These are phyloP conservation scores for Metschnikowia drakensbergensis DNA, from an alignment of 805 yeast species.

Conservation along the genomic window DNA sequence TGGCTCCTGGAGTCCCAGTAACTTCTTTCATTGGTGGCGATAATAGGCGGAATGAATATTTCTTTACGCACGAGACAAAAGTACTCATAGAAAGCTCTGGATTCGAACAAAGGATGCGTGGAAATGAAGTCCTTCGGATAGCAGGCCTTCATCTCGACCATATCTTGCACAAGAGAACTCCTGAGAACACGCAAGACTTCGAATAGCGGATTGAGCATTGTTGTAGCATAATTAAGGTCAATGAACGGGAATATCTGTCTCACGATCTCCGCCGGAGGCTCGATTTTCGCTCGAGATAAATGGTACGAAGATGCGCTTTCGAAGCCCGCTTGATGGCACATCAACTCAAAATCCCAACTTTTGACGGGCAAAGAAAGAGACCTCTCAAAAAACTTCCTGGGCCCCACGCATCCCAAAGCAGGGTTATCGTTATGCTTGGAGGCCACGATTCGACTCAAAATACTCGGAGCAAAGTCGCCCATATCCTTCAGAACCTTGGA, in stretches of 20 bases:
- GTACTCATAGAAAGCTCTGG: slow-evolving; percentile 18
- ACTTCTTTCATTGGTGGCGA: not conserved
- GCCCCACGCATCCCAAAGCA: not conserved
- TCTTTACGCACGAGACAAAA: slow-evolving; percentile 5
- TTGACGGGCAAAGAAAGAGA: slow-evolving; percentile 6
- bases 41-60: not conserved
- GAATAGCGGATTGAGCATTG: slow-evolving; percentile 16
- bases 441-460: slow-evolving; percentile 19
- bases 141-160: slow-evolving; percentile 22
- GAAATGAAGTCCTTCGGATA: slow-evolving; percentile 25
- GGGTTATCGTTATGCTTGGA: slow-evolving; percentile 8
- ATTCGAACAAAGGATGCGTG: slow-evolving; percentile 24
- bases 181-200: slow-evolving; percentile 16
- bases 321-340: slow-evolving; percentile 25
- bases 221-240: slow-evolving; percentile 10
- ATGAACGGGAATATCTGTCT: slow-evolving; percentile 29
- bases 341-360: slow-evolving; percentile 12
- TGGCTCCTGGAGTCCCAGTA: not conserved
- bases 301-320: slow-evolving; percentile 16
- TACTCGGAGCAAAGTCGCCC: slow-evolving; percentile 21
- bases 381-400: not conserved
- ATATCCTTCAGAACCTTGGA: slow-evolving; percentile 19
- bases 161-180: slow-evolving; percentile 27
- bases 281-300: slow-evolving; percentile 17
- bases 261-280: slow-evolving; percentile 26